Conservation (phyloP, 176 grass and related monocot species). For the Musa beccarii region DNA sequence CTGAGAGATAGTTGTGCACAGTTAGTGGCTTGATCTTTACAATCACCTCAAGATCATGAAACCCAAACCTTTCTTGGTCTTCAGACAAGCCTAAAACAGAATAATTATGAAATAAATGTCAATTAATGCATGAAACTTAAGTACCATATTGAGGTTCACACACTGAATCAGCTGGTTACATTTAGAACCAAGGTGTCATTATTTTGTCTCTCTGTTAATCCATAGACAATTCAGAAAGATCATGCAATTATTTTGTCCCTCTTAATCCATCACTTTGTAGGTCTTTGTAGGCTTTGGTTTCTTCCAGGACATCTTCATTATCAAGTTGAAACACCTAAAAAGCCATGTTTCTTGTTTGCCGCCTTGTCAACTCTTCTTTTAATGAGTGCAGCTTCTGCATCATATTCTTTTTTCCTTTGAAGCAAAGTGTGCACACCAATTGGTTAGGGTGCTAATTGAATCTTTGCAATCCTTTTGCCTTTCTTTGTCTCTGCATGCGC, state of each 20-base stretch:
- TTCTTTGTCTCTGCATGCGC: not conserved
- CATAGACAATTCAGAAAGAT: not conserved
- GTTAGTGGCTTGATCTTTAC: not conserved
- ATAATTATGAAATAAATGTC: too few relatives aligned
- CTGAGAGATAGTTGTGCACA: not conserved
- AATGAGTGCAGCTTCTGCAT: not conserved
- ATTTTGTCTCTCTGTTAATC: too few relatives aligned
- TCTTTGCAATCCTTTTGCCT: not conserved
- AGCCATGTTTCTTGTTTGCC: not conserved
- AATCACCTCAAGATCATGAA: not conserved
- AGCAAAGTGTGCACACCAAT: constrained; percentile 1
- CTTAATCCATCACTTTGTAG: not conserved
- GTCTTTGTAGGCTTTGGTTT: not conserved
- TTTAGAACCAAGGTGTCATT: too few relatives aligned
- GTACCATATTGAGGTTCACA: not conserved
- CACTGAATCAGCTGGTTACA: too few relatives aligned
- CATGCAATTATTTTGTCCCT: not conserved
- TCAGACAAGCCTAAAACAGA: too few relatives aligned
- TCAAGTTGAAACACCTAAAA: too few relatives aligned
- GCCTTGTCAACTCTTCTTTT: constrained; percentile 2
- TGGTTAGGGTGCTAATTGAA: not conserved
- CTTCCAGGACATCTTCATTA: not conserved
- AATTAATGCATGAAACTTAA: not conserved
- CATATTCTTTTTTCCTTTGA: constrained; percentile 1
- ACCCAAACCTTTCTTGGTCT: not conserved